Percentiles rank a stretch among this genome's conserved stretches.
Evolutionary conservation across 441 rosid species (phyloP).

Genomic region (Metrosideros polymorpha): DNA sequence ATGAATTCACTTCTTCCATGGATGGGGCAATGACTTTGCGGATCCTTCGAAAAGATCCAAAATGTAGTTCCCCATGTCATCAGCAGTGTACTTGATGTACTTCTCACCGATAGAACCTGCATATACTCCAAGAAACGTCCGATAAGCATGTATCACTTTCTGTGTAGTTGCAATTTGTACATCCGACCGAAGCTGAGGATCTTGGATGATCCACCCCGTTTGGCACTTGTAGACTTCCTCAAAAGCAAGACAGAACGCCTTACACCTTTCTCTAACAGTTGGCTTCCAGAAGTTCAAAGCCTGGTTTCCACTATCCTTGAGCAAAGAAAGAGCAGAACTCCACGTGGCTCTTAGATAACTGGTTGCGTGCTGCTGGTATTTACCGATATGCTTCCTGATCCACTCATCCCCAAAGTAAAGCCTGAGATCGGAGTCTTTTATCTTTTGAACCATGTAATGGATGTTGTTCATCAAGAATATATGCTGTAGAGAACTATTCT

Average conservation of each 20-base stretch:
- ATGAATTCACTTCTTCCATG: slow-evolving; percentile 2
- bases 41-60: slow-evolving; percentile 8
- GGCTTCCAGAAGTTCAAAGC: background rate
- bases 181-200: slow-evolving; percentile 6
- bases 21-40: background rate
- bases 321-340: slow-evolving; percentile 1
- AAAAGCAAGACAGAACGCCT: background rate
- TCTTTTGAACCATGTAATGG: slow-evolving; percentile 8
- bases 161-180: slow-evolving; percentile 6
- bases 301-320: background rate
- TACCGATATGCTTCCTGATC: slow-evolving; percentile 6
- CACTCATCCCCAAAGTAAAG: slow-evolving; percentile 7
- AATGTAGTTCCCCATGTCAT: slow-evolving; percentile 1
- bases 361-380: slow-evolving; percentile 8
- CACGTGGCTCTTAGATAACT: slow-evolving; percentile 6
- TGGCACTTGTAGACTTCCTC: slow-evolving; percentile 10
- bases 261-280: background rate
- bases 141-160: slow-evolving; percentile 7
- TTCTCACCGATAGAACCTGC: background rate
- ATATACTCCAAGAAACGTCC: background rate
- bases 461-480: slow-evolving; percentile 9
- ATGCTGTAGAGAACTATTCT: background rate
- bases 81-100: slow-evolving; percentile 11
- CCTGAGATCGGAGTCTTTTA: slow-evolving; percentile 7
- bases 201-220: background rate